These are phyloP conservation scores for Bruguiera gymnorhiza DNA, from an alignment of 345 rosid genomes.

Conservation along the genomic window DNA sequence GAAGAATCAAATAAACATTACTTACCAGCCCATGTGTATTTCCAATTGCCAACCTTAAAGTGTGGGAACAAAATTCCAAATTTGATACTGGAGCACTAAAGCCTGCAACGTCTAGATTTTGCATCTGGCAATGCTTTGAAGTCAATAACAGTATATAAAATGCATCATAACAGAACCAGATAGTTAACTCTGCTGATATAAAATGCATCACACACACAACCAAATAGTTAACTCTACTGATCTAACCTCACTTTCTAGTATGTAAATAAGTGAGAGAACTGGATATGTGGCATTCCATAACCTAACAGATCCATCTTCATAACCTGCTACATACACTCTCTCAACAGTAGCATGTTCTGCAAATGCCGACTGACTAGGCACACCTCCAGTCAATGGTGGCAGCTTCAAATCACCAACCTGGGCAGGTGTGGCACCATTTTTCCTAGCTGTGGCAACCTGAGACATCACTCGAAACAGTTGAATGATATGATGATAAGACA, in stretches of 20 bases:
- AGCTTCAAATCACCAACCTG: constrained; percentile 40
- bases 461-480: background rate
- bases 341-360: constrained; percentile 49
- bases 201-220: background rate
- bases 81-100: constrained; percentile 54
- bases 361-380: constrained; percentile 49
- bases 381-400: constrained; percentile 89
- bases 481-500: background rate
- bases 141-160: background rate
- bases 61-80: constrained; percentile 54
- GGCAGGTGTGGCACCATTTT: constrained; percentile 23
- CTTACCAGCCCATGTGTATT: constrained; percentile 70
- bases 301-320: constrained; percentile 74
- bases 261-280: constrained; percentile 48
- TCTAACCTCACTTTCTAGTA: constrained; percentile 53
- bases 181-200: background rate
- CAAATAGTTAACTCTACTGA: background rate
- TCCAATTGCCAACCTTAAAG: constrained; percentile 67
- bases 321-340: constrained; percentile 75
- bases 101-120: constrained; percentile 33
- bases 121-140: constrained; percentile 38
- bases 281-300: constrained; percentile 84
- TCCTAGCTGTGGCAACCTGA: constrained; percentile 30
- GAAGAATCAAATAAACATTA: constrained; percentile 18
- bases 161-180: background rate